Conservation (phyloP, 495 filamentous ascomycete genomes). For the Wilcoxina mikolae region DNA sequence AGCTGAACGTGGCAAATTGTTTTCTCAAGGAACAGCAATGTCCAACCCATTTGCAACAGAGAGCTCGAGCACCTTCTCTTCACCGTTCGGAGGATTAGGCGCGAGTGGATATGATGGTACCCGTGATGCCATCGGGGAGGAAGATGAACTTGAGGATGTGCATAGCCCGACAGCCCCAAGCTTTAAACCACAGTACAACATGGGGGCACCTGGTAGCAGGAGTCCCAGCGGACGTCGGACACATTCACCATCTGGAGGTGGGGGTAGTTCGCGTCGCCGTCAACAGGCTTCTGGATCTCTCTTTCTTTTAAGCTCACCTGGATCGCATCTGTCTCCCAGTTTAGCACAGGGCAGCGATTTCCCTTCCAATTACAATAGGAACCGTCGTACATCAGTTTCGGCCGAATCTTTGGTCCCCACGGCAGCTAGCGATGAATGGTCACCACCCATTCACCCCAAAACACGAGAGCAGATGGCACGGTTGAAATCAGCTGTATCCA, state of each 20-base stretch:
- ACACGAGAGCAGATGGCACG: slow-evolving; percentile 62
- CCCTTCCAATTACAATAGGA: slow-evolving; percentile 85
- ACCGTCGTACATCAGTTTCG: slow-evolving; percentile 86
- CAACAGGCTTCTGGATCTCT: neutral
- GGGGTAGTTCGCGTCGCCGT: neutral
- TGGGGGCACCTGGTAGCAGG: slow-evolving; percentile 5
- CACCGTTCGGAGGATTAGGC: slow-evolving; percentile 5
- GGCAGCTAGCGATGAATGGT: slow-evolving; percentile 73
- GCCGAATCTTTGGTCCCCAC: slow-evolving; percentile 90
- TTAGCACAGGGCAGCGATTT: slow-evolving; percentile 42
- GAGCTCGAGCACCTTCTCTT: slow-evolving; percentile 13
- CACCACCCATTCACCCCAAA: slow-evolving; percentile 71
- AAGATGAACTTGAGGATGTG: slow-evolving; percentile 42
- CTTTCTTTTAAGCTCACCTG: slow-evolving; percentile 9
- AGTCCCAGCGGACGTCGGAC: neutral
- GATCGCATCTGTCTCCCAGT: slow-evolving; percentile 5
- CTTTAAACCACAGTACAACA: slow-evolving; percentile 30
- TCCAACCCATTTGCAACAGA: slow-evolving; percentile 37
- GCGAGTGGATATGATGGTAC: slow-evolving; percentile 32
- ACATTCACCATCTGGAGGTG: neutral
- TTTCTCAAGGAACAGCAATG: slow-evolving; percentile 21
- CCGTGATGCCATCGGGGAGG: slow-evolving; percentile 43
- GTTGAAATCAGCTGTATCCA: slow-evolving; percentile 63
- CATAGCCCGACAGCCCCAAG: slow-evolving; percentile 42
- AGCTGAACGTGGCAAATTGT: slow-evolving; percentile 40